These are phyloP conservation scores for Annona squamosa DNA, from an alignment of 164 flowering plant genomes.

Conservation along the genomic window DNA sequence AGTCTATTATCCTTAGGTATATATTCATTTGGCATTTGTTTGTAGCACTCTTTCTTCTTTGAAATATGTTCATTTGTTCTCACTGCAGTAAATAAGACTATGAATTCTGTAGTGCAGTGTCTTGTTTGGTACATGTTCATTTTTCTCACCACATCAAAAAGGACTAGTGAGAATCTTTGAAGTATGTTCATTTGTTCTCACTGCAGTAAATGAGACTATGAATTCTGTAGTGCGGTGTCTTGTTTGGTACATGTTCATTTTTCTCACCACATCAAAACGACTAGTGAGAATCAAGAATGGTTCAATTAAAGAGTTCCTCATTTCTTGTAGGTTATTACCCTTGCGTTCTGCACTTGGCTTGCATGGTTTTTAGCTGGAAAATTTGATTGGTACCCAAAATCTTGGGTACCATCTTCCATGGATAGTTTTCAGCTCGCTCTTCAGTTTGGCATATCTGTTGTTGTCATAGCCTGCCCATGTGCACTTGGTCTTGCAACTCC, in stretches of 20 bases:
- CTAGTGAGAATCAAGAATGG: background rate
- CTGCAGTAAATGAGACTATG: too few relatives aligned
- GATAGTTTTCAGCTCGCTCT: slow-evolving; percentile 92
- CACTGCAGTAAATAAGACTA: too few relatives aligned
- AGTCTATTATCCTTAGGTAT: too few relatives aligned
- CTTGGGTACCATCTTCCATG: slow-evolving; percentile 84
- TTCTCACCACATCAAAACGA: background rate
- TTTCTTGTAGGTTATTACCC: slow-evolving; percentile 49
- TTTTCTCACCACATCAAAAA: background rate
- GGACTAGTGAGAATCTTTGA: background rate
- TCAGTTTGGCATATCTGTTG: slow-evolving; percentile 90
- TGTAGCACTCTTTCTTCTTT: too few relatives aligned
- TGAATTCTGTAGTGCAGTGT: too few relatives aligned
- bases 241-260: background rate
- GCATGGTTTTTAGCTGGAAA: slow-evolving; percentile 81
- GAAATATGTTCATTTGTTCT: too few relatives aligned
- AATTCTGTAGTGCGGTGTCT: too few relatives aligned
- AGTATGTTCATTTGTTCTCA: too few relatives aligned
- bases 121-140: too few relatives aligned
- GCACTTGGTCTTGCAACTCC: slow-evolving; percentile 98
- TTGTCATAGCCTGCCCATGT: slow-evolving; percentile 97
- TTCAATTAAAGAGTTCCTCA: background rate
- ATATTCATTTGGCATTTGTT: too few relatives aligned
- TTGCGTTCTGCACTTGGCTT: slow-evolving; percentile 70
- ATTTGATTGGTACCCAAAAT: slow-evolving; percentile 51